Percentiles rank a stretch among this genome's conserved stretches.
Evolutionary conservation across 208 protist species (phyloP).

Genomic region (Trypanosoma grayi): DNA sequence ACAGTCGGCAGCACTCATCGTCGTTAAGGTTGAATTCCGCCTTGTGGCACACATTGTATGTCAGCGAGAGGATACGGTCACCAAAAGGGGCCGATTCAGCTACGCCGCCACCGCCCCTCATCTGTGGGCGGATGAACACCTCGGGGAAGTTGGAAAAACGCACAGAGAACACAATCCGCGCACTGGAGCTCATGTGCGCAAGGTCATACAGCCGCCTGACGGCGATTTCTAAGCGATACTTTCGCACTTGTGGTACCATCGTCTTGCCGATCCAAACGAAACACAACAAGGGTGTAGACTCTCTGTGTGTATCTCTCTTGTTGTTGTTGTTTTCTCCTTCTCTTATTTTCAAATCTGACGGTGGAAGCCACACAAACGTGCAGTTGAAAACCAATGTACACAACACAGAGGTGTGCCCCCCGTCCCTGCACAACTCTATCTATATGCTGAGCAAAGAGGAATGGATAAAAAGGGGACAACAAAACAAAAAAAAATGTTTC

Average conservation of each 20-base stretch:
- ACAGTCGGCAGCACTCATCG: constrained; percentile 27
- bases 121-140: constrained; percentile 57
- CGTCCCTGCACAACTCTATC: too few relatives aligned
- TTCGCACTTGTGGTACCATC: constrained; percentile 1
- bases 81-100: constrained; percentile 4
- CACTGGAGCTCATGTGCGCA: constrained; percentile 19
- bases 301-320: neutral
- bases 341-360: neutral
- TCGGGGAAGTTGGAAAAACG: constrained; percentile 69
- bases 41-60: constrained; percentile 79
- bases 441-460: too few relatives aligned
- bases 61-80: constrained; percentile 22
- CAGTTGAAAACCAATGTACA: neutral
- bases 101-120: constrained; percentile 18
- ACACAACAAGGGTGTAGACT: neutral
- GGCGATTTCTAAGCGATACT: constrained; percentile 71
- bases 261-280: neutral
- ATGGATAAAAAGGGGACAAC: neutral
- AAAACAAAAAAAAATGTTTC: too few relatives aligned
- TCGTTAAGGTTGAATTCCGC: constrained; percentile 66
- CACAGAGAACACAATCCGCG: constrained; percentile 41
- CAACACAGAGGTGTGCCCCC: too few relatives aligned
- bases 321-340: neutral
- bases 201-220: constrained; percentile 62
- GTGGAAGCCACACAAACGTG: neutral